phyloP scores from a whole-genome alignment of 2,329 filamentous ascomycete species.

The Trichoderma brevicompactum region DNA sequence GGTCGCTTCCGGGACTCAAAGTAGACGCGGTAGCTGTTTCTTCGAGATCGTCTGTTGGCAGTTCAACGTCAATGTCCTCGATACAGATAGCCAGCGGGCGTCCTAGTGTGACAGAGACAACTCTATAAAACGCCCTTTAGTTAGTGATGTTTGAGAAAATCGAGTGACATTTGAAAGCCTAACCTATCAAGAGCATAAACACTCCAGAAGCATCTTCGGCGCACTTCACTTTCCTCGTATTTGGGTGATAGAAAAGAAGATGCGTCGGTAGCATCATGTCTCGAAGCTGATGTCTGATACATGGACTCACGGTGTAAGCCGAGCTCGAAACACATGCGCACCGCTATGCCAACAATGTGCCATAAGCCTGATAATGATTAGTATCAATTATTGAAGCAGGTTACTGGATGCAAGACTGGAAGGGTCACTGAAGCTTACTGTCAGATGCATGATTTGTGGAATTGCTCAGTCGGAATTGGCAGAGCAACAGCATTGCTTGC shows the following conservation, averaged over 20 bases:
- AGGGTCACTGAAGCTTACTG: slow-evolving; percentile 1
- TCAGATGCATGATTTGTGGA: slow-evolving; percentile 38
- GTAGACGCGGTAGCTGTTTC: slow-evolving; percentile 29
- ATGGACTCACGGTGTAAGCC: slow-evolving; percentile 47
- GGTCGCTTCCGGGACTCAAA: slow-evolving; percentile 23
- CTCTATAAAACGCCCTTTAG: not conserved
- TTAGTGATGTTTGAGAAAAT: not conserved
- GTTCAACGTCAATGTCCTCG: slow-evolving; percentile 47
- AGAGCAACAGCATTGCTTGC: slow-evolving; percentile 49
- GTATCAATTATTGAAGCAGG: slow-evolving; percentile 30
- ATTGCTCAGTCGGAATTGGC: slow-evolving; percentile 49
- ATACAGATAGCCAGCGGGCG: slow-evolving; percentile 47
- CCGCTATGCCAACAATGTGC: slow-evolving; percentile 50
- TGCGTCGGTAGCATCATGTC: slow-evolving; percentile 2
- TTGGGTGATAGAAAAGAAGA: not conserved
- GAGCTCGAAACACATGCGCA: slow-evolving; percentile 47
- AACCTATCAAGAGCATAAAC: slow-evolving; percentile 44
- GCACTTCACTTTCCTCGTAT: slow-evolving; percentile 42
- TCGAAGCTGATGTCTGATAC: slow-evolving; percentile 35
- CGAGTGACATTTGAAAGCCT: slow-evolving; percentile 27
- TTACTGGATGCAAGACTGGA: not conserved
- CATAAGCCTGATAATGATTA: slow-evolving; percentile 46
- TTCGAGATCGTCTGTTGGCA: slow-evolving; percentile 39
- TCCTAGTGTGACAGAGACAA: not conserved
- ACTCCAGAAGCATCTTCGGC: slow-evolving; percentile 50